These are phyloP conservation scores for Neonectria neomacrospora DNA, from an alignment of 2,329 filamentous ascomycete species.

Conservation along the genomic window DNA sequence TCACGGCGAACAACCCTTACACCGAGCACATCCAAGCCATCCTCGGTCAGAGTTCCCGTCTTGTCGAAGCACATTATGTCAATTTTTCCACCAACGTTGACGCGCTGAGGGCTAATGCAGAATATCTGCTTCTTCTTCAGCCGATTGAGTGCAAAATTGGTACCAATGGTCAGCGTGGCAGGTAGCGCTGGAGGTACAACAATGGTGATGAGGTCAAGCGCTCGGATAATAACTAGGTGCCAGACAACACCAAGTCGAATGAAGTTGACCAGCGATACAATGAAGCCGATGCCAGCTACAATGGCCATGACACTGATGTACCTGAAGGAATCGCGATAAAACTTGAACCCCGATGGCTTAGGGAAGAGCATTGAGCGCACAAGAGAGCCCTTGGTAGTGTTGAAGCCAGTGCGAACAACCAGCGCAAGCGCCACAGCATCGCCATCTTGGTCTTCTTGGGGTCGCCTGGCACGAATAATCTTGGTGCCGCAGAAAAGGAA, in stretches of 20 bases:
- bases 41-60: constrained; percentile 97
- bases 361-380: constrained; percentile 99
- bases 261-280: constrained; percentile 94
- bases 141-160: constrained; percentile 89
- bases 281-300: constrained; percentile 86
- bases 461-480: constrained; percentile 88
- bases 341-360: constrained; percentile 98
- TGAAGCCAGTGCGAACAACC: constrained; percentile 94
- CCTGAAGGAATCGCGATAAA: constrained; percentile 96
- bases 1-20: constrained; percentile 79
- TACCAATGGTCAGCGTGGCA: constrained; percentile 94
- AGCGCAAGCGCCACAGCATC: constrained; percentile 93
- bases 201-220: constrained; percentile 95
- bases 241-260: constrained; percentile 83
- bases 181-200: constrained; percentile 95
- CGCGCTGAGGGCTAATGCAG: constrained; percentile 96
- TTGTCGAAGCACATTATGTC: constrained; percentile 99
- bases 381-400: constrained; percentile 94
- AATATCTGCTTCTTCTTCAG: constrained; percentile 93
- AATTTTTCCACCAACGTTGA: constrained; percentile 95
- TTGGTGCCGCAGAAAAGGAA: constrained; percentile 96
- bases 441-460: constrained; percentile 85
- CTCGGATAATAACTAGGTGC: constrained; percentile 91
- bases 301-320: constrained; percentile 97
- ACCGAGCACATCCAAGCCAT: constrained; percentile 92